Percentiles rank a stretch among this genome's conserved stretches.
Conservation (phyloP, 176 grass and related monocot genomes). For the Carex kokanica region DNA sequence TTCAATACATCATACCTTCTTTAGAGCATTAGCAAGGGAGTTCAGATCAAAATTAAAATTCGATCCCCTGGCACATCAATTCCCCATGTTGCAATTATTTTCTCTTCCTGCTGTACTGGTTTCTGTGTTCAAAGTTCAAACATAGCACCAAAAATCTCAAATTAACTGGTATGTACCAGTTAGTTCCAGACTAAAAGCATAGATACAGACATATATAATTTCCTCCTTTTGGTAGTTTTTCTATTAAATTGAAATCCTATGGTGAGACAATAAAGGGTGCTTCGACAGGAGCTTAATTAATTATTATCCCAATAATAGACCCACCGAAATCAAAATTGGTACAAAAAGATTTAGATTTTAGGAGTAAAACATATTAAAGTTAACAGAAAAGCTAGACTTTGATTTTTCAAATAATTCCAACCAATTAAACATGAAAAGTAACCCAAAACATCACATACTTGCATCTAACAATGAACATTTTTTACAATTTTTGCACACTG, state of each 20-base stretch:
- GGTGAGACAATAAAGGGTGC: too few species aligned
- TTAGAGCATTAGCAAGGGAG: slow-evolving; percentile 60
- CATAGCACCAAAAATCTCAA: slow-evolving; percentile 18
- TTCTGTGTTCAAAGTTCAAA: slow-evolving; percentile 34
- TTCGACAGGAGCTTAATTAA: too few species aligned
- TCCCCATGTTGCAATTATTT: slow-evolving; percentile 82
- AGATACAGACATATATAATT: neutral
- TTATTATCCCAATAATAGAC: too few species aligned
- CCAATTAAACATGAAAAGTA: neutral
- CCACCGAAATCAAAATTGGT: neutral
- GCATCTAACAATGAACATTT: neutral
- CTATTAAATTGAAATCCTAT: neutral
- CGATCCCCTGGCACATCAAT: slow-evolving; percentile 52
- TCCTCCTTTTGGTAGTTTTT: neutral
- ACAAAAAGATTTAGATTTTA: neutral
- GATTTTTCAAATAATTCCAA: too few species aligned
- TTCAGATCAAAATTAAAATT: slow-evolving; percentile 39
- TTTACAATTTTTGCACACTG: neutral
- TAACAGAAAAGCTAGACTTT: neutral
- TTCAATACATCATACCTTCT: slow-evolving; percentile 56
- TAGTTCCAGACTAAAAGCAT: neutral
- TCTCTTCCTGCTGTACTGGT: slow-evolving; percentile 61
- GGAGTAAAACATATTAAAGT: slow-evolving; percentile 8
- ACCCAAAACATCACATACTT: neutral
- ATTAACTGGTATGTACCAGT: slow-evolving; percentile 10